phyloP scores from a whole-genome alignment of 108 stramenopile genomes.

The Mediolabrus comicus region DNA sequence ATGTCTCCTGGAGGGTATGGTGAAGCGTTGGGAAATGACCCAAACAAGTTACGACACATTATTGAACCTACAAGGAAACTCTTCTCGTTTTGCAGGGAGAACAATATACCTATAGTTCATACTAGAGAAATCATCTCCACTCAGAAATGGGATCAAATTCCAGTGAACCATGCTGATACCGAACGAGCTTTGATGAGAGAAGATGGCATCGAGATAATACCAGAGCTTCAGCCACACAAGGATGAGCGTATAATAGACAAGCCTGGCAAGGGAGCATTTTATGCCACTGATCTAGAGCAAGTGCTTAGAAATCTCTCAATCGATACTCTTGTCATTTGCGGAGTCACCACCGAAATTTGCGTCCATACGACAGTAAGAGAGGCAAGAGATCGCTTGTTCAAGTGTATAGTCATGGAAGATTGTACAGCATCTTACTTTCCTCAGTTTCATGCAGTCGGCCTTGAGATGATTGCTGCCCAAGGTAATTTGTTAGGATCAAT shows the following conservation, averaged over 20 bases:
- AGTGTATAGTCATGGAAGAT: slow-evolving; percentile 63
- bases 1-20: slow-evolving; percentile 63
- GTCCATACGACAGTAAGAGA: slow-evolving; percentile 79
- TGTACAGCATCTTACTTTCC: slow-evolving; percentile 71
- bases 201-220: slow-evolving; percentile 62
- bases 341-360: slow-evolving; percentile 82
- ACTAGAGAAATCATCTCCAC: slow-evolving; percentile 53
- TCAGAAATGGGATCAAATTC: slow-evolving; percentile 34
- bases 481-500: slow-evolving; percentile 69
- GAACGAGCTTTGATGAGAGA: slow-evolving; percentile 71
- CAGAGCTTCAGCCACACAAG: slow-evolving; percentile 29
- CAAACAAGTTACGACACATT: slow-evolving; percentile 48
- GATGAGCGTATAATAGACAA: slow-evolving; percentile 68
- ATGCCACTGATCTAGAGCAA: slow-evolving; percentile 63
- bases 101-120: slow-evolving; percentile 53
- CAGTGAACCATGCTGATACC: slow-evolving; percentile 39
- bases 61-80: slow-evolving; percentile 48
- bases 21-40: slow-evolving; percentile 64
- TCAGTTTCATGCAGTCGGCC: slow-evolving; percentile 57
- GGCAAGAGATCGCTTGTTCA: slow-evolving; percentile 69
- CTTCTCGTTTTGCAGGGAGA: slow-evolving; percentile 32
- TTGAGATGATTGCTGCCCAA: slow-evolving; percentile 69
- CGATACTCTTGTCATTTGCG: slow-evolving; percentile 59
- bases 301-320: slow-evolving; percentile 45
- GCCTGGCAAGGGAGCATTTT: slow-evolving; percentile 78